Evolutionary conservation across 768 basidiomycete species (phyloP).

Genomic region (Hysterangium stoloniferum): DNA sequence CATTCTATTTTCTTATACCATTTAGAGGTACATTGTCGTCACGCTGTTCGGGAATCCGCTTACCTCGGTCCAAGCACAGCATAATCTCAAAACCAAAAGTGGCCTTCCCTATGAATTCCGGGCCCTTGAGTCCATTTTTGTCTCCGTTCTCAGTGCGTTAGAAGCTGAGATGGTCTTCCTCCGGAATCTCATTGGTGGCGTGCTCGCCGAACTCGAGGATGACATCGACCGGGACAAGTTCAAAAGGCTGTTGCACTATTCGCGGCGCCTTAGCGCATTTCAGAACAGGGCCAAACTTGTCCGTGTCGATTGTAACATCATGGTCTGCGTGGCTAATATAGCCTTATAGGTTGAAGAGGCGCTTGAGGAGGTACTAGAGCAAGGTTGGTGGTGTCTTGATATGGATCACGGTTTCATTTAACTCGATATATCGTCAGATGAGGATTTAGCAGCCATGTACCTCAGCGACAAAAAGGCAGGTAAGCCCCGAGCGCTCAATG

Average conservation of each 20-base stretch:
- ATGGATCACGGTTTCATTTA: not conserved
- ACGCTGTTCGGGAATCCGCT: not conserved
- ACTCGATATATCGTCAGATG: constrained; percentile 44
- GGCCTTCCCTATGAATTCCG: constrained; percentile 85
- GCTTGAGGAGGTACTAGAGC: constrained; percentile 83
- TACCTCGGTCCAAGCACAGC: constrained; percentile 34
- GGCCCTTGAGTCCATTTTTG: constrained; percentile 89
- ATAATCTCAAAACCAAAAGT: constrained; percentile 71
- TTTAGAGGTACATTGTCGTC: constrained; percentile 58
- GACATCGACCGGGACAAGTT: constrained; percentile 95
- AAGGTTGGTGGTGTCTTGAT: constrained; percentile 48
- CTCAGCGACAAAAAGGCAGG: constrained; percentile 76
- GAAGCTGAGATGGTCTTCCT: constrained; percentile 97
- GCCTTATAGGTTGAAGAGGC: constrained; percentile 71
- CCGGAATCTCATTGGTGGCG: constrained; percentile 79
- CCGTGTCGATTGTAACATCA: constrained; percentile 15
- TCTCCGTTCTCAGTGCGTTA: constrained; percentile 85
- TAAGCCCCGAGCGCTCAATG: constrained; percentile 49
- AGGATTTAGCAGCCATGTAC: constrained; percentile 94
- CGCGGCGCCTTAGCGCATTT: constrained; percentile 78
- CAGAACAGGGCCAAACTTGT: constrained; percentile 87
- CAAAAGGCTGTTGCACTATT: constrained; percentile 86
- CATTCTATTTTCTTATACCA: constrained; percentile 87
- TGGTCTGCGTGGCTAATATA: constrained; percentile 3
- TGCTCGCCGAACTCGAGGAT: constrained; percentile 89